Evolutionary conservation across 345 rosid species (phyloP).

Genomic region (Anacardium occidentale): DNA sequence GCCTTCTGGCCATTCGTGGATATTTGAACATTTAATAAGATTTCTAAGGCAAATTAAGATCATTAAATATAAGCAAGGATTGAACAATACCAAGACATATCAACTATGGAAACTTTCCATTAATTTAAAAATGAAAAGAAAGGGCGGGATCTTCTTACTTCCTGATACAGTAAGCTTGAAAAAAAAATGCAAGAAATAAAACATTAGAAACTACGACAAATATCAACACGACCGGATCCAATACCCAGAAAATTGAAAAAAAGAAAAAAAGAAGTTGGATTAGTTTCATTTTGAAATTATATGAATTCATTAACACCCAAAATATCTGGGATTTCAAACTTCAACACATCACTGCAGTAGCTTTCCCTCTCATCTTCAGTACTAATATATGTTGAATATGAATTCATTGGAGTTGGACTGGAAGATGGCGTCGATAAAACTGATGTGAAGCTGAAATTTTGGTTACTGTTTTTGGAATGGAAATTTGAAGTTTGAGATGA

Average conservation of each 20-base stretch:
- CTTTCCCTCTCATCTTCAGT: constrained; percentile 83
- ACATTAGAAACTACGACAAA: constrained; percentile 16
- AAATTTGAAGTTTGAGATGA: constrained; percentile 31
- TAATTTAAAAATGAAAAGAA: not conserved
- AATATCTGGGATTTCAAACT: constrained; percentile 59
- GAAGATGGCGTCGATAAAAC: constrained; percentile 65
- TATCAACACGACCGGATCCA: constrained; percentile 15
- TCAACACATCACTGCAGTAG: constrained; percentile 56
- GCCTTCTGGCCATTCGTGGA: not conserved
- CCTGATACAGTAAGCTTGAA: constrained; percentile 17
- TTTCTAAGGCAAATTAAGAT: not conserved
- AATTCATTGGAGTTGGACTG: constrained; percentile 60
- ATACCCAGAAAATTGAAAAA: not conserved
- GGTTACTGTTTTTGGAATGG: constrained; percentile 31
- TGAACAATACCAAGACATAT: not conserved
- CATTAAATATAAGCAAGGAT: not conserved
- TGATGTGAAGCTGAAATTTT: constrained; percentile 44
- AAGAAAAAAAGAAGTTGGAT: not conserved
- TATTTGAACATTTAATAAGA: not conserved
- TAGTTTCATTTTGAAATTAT: constrained; percentile 29
- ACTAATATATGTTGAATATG: constrained; percentile 54
- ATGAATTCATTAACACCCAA: constrained; percentile 59
- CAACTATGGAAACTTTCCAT: constrained; percentile 26
- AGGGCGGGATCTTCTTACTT: constrained; percentile 15
- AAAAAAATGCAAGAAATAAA: constrained; percentile 18